Conservation (phyloP, 1,284 basidiomycete genomes). For the Ustilago nuda region DNA sequence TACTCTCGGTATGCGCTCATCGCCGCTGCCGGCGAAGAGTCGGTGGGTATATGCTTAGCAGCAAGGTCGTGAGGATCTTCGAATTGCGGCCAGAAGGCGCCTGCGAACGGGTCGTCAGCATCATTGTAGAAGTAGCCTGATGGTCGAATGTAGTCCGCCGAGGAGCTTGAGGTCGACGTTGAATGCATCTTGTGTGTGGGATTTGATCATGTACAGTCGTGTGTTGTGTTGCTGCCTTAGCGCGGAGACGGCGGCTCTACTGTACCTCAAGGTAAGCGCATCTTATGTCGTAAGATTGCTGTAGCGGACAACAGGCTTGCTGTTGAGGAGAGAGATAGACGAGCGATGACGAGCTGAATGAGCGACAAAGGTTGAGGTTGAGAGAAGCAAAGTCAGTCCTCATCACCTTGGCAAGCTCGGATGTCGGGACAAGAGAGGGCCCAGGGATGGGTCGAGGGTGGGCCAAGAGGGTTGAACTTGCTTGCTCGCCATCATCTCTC, state of each 20-base stretch:
- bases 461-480: too few relatives aligned
- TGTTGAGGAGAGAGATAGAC: too few relatives aligned
- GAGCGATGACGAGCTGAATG: neutral
- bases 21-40: conserved; percentile 40
- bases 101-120: conserved; percentile 37
- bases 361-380: neutral
- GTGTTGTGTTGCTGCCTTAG: neutral
- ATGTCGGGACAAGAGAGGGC: neutral
- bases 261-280: too few relatives aligned
- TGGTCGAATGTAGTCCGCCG: conserved; percentile 11
- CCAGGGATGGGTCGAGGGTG: neutral
- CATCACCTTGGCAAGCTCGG: neutral
- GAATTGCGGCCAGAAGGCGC: conserved; percentile 47
- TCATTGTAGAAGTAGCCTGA: conserved; percentile 33
- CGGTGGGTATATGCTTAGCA: conserved; percentile 31
- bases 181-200: neutral
- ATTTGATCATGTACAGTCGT: conserved; percentile 3
- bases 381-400: neutral
- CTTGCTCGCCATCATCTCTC: neutral
- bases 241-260: too few relatives aligned
- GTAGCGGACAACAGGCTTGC: too few relatives aligned
- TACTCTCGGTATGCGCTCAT: conserved; percentile 65
- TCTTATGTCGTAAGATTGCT: too few relatives aligned
- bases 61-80: conserved; percentile 42
- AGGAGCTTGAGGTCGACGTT: neutral